Conservation (phyloP, 108 stramenopile genomes). For the Asterionellopsis glacialis region DNA sequence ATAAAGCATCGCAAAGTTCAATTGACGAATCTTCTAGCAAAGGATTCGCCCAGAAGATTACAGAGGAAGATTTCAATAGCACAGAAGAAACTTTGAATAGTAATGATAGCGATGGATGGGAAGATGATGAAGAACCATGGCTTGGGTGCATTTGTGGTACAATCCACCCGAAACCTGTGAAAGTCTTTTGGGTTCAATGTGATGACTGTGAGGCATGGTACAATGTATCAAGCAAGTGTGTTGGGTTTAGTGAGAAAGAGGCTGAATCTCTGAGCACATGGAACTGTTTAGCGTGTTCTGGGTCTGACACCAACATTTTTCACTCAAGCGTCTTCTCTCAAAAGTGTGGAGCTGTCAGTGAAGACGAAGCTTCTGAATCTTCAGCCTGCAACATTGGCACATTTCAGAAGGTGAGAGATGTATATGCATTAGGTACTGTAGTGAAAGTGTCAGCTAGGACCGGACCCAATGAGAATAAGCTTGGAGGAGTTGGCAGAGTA, state of each 20-base stretch:
- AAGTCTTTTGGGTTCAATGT: constrained; percentile 79
- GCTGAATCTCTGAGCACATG: constrained; percentile 25
- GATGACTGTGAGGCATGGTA: constrained; percentile 70
- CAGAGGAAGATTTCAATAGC: neutral
- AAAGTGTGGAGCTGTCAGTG: no score
- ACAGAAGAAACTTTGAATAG: neutral
- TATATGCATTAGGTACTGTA: neutral
- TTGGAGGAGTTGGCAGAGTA: neutral
- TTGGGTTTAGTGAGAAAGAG: constrained; percentile 47
- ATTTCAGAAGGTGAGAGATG: neutral
- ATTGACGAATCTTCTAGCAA: neutral
- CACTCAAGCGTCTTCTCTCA: no score
- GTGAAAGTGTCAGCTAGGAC: neutral
- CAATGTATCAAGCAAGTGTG: constrained; percentile 50
- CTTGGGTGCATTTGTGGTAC: constrained; percentile 72
- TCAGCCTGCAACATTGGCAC: no score
- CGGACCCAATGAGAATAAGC: neutral
- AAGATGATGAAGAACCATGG: constrained; percentile 59
- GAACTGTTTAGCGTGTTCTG: constrained; percentile 4
- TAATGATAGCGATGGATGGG: constrained; percentile 3
- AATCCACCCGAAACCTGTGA: constrained; percentile 30
- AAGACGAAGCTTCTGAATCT: no score
- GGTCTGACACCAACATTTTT: neutral
- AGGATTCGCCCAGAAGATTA: neutral
- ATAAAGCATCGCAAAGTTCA: neutral